Evolutionary conservation across 2,329 filamentous ascomycete genomes (phyloP).

Genomic region (Scedosporium apiospermum): DNA sequence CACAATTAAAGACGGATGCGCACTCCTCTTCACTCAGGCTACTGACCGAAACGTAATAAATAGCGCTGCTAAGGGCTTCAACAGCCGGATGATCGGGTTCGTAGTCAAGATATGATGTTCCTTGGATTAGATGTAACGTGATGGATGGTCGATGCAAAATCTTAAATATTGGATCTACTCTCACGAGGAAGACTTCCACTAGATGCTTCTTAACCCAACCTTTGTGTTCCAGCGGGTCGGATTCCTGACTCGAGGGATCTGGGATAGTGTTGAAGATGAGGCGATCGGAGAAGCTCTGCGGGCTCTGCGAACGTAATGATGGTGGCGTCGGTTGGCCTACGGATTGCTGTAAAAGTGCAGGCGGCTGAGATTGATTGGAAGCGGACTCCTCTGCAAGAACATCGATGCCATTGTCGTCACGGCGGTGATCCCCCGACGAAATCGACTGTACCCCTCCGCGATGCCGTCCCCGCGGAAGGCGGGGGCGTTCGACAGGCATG

Average conservation of each 20-base stretch:
- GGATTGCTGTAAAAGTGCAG: too few species aligned
- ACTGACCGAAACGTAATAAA: not conserved
- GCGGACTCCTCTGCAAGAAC: too few species aligned
- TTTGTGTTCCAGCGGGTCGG: not conserved
- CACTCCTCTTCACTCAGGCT: not conserved
- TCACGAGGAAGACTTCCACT: not conserved
- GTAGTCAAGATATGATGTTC: not conserved
- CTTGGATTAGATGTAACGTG: not conserved
- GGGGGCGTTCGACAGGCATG: not conserved
- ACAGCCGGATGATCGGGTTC: not conserved
- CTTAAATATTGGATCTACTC: not conserved
- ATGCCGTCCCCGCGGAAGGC: not conserved
- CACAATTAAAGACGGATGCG: not conserved
- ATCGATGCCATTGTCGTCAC: not conserved
- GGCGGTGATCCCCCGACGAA: not conserved
- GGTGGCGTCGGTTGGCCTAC: not conserved
- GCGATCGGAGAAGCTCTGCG: not conserved
- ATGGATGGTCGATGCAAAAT: not conserved
- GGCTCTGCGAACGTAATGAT: not conserved
- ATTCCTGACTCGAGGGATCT: not conserved
- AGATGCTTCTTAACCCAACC: not conserved
- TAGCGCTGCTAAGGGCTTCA: not conserved
- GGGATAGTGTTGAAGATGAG: not conserved
- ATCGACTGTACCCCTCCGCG: not conserved
- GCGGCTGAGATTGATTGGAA: too few species aligned